phyloP scores from a whole-genome alignment of 768 basidiomycete species.

The Amanita thiersii region DNA sequence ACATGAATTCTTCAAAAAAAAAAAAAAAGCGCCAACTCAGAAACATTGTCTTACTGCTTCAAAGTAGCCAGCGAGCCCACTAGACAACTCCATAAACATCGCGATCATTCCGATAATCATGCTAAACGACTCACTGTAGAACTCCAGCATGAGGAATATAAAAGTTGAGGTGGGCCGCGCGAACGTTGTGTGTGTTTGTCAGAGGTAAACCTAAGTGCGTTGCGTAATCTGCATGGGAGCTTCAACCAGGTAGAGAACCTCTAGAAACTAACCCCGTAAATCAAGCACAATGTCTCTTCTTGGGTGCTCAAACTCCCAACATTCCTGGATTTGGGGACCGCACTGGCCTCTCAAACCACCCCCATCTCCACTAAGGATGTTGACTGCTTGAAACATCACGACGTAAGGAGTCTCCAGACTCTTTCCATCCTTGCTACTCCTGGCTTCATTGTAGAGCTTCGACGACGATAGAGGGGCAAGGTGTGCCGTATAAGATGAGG shows the following conservation, averaged over 20 bases:
- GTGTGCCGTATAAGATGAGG: slow-evolving; percentile 91
- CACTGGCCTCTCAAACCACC: slow-evolving; percentile 55
- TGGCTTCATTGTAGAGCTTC: slow-evolving; percentile 83
- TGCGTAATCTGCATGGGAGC: background rate
- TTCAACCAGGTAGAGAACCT: slow-evolving; percentile 1
- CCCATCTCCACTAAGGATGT: slow-evolving; percentile 75
- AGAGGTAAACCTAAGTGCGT: slow-evolving; percentile 72
- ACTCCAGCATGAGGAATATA: slow-evolving; percentile 93
- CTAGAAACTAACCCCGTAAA: slow-evolving; percentile 43
- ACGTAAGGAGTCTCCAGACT: slow-evolving; percentile 94
- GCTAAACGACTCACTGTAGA: slow-evolving; percentile 49
- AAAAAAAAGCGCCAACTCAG: background rate
- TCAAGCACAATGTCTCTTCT: slow-evolving; percentile 72
- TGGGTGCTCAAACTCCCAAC: slow-evolving; percentile 98
- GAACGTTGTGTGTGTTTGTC: slow-evolving; percentile 95
- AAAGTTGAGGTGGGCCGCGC: slow-evolving; percentile 80
- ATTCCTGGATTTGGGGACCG: slow-evolving; percentile 84
- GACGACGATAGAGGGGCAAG: slow-evolving; percentile 92
- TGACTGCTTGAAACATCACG: slow-evolving; percentile 95
- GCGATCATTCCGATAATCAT: background rate
- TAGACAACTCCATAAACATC: slow-evolving; percentile 13
- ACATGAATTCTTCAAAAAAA: slow-evolving; percentile 2
- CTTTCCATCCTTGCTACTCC: slow-evolving; percentile 55
- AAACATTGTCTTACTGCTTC: slow-evolving; percentile 50
- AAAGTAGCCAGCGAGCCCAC: slow-evolving; percentile 93